These are phyloP conservation scores for Teratosphaeria zuluensis DNA, from an alignment of 2,329 filamentous ascomycete species.

Conservation along the genomic window DNA sequence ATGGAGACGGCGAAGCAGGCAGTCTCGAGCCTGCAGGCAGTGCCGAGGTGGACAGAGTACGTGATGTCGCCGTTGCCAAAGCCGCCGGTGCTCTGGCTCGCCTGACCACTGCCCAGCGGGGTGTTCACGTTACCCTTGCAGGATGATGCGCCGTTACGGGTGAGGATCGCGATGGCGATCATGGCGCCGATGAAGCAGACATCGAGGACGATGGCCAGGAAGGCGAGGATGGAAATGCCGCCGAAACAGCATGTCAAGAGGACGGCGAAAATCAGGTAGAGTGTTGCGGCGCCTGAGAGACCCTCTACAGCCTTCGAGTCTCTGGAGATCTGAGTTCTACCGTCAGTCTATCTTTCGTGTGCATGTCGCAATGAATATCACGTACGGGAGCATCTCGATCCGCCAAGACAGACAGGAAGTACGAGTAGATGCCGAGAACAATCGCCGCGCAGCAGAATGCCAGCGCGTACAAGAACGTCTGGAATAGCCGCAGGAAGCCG, in stretches of 20 bases:
- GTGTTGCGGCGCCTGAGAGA: slow-evolving; percentile 61
- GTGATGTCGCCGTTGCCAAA: slow-evolving; percentile 33
- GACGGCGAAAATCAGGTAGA: slow-evolving; percentile 67
- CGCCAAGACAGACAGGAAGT: slow-evolving; percentile 62
- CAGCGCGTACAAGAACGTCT: slow-evolving; percentile 63
- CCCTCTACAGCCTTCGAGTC: slow-evolving; percentile 52
- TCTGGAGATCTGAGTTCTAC: slow-evolving; percentile 43
- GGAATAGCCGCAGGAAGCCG: slow-evolving; percentile 55
- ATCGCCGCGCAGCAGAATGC: slow-evolving; percentile 64
- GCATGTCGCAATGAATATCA: neutral
- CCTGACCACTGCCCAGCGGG: slow-evolving; percentile 57
- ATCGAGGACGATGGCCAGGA: slow-evolving; percentile 66
- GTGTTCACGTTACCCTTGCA: slow-evolving; percentile 59
- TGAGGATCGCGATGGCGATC: slow-evolving; percentile 71
- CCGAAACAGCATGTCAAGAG: slow-evolving; percentile 71
- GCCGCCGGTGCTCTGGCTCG: slow-evolving; percentile 39
- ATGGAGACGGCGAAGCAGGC: slow-evolving; percentile 71
- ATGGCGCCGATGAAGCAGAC: slow-evolving; percentile 66
- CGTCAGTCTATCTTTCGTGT: neutral
- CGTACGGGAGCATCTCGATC: slow-evolving; percentile 46
- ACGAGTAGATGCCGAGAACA: slow-evolving; percentile 56
- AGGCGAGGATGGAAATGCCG: slow-evolving; percentile 62
- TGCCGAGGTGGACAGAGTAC: slow-evolving; percentile 39
- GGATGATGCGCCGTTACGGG: slow-evolving; percentile 54
- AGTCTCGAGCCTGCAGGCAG: slow-evolving; percentile 66